Evolutionary conservation across 2,329 filamentous ascomycete genomes (phyloP), one percentile per base, ranked within the genome.

Genomic region (Metarhizium anisopliae): DNA sequence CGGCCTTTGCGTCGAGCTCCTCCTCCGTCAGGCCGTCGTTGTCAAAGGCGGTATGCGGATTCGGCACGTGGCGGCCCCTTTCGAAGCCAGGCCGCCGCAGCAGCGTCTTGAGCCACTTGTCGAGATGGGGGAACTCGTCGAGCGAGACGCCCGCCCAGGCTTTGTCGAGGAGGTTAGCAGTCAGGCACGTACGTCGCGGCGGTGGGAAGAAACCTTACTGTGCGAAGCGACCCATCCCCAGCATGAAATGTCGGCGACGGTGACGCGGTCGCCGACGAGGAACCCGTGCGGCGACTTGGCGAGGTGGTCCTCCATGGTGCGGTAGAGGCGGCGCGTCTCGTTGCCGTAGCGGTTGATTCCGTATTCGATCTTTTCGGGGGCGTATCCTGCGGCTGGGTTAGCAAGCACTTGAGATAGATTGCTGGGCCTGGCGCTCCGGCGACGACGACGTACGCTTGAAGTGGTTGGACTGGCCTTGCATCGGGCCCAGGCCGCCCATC

Each of bases 381-480:
- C 90, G 65, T 95, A 95, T 55, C 77, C 78, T 81, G 56, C 30
- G n/a, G 43, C n/a, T 25, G 25, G 20, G 53, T 51, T 13, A 50
- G 47, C 18, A 29, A 25, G 25, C 4, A 25, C 25, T 25, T 25
- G 25, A 4, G 25, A 4, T 25, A 4, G 4, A 25, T 25, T 25
- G 25, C 25, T 25, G 25, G 3, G 25, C 25, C 25, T 35, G 32
- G 10, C 10, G 10, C 32, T 3, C 10, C 32, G 32, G 10, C 32
- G 32, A 18, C 10, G 11, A 40, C 16, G 42, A 45, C 77, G 54
- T 65, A 80, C 89, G 82, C 51, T 75, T 76, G 72, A 95, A 95
- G 72, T 95, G 90, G 70, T 94, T 91, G 53, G 89, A 81, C 70
- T 95, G 89, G 49, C 77, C 74, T 47, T 93, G 89, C 88, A 92